Percentiles rank a stretch among this genome's conserved stretches.
Evolutionary conservation across 73 alveolate genomes (phyloP).

Genomic region (Chromera velia): DNA sequence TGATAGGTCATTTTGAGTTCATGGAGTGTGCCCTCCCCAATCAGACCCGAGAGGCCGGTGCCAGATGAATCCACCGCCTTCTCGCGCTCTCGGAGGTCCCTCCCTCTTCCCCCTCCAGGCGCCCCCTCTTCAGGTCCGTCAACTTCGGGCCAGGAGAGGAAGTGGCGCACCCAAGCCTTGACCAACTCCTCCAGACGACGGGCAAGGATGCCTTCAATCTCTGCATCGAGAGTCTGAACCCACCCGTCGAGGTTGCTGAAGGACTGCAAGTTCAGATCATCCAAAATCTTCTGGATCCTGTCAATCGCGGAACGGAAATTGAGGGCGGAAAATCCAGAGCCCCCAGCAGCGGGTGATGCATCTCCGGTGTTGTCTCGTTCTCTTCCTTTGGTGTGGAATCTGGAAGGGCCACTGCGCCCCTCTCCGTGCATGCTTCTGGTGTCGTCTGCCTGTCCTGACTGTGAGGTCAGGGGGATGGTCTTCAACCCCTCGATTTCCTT

Average conservation of each 20-base stretch:
- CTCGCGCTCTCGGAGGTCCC: slow-evolving; percentile 30
- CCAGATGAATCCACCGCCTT: slow-evolving; percentile 35
- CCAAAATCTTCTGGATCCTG: slow-evolving; percentile 69
- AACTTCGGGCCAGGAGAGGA: slow-evolving; percentile 37
- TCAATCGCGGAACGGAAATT: slow-evolving; percentile 32
- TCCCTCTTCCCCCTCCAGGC: too few species aligned
- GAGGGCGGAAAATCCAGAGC: too few species aligned
- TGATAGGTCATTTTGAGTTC: background rate
- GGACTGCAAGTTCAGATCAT: slow-evolving; percentile 69
- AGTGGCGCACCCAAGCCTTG: slow-evolving; percentile 70
- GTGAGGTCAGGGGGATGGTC: background rate
- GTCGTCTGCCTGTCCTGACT: background rate
- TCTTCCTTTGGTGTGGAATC: too few species aligned
- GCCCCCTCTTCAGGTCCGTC: too few species aligned
- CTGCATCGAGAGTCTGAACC: slow-evolving; percentile 75
- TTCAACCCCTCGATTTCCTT: slow-evolving; percentile 24
- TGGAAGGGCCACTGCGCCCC: too few species aligned
- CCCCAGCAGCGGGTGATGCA: too few species aligned
- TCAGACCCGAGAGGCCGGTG: slow-evolving; percentile 44
- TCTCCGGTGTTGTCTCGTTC: too few species aligned
- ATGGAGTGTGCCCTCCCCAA: slow-evolving; percentile 40
- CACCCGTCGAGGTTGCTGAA: slow-evolving; percentile 77
- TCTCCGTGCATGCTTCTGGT: too few species aligned
- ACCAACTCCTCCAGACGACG: slow-evolving; percentile 59
- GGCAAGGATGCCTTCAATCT: slow-evolving; percentile 65